These are phyloP conservation scores for Fusarium luffae DNA, from an alignment of 2,329 filamentous ascomycete species.

Conservation along the genomic window DNA sequence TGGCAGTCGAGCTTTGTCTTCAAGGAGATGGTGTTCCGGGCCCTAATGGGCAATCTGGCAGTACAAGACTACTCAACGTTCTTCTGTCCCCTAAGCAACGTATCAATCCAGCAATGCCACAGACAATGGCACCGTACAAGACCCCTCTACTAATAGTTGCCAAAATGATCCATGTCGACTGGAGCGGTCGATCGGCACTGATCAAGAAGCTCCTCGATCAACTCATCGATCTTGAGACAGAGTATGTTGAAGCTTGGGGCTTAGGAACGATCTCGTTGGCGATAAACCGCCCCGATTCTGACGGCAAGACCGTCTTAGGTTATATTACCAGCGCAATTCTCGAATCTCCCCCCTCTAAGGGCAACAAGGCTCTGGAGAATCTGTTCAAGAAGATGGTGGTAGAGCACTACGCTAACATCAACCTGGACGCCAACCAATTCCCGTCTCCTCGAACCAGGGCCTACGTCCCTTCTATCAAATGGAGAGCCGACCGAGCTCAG, in stretches of 20 bases:
- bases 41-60: background rate
- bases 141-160: background rate
- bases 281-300: background rate
- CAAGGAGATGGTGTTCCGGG: background rate
- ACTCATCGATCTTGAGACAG: background rate
- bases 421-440: slow-evolving; percentile 3
- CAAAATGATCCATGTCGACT: background rate
- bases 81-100: background rate
- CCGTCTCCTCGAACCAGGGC: background rate
- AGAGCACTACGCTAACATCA: background rate
- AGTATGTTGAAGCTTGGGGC: background rate
- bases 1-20: background rate
- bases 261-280: background rate
- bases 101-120: slow-evolving; percentile 8
- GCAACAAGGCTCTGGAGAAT: background rate
- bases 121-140: slow-evolving; percentile 1
- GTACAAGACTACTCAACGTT: background rate
- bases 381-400: background rate
- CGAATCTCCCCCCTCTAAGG: background rate
- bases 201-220: background rate
- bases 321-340: background rate
- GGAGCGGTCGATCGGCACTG: background rate
- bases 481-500: background rate
- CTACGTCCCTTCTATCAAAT: slow-evolving; percentile 3
- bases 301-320: background rate